A percentile compares a stretch with the other conserved stretches of the same genome.
These are phyloP conservation scores for Trichoderma sp. DNA, from an alignment of 2,329 filamentous ascomycete species.

Conservation along the genomic window DNA sequence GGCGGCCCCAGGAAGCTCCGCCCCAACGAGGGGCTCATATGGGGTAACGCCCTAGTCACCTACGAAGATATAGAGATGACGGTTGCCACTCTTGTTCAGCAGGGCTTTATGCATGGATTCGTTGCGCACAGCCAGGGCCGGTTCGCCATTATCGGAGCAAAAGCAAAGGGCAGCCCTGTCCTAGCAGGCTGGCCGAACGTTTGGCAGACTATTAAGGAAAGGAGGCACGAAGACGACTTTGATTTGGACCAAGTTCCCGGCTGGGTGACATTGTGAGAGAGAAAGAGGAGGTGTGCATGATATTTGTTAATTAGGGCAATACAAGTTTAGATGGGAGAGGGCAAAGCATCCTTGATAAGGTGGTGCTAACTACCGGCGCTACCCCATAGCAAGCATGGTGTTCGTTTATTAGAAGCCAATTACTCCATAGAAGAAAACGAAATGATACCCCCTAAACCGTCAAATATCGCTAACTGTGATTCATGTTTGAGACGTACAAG, in stretches of 20 bases:
- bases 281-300: neutral
- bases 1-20: slow-evolving; percentile 50
- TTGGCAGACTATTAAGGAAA: slow-evolving; percentile 66
- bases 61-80: slow-evolving; percentile 73
- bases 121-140: slow-evolving; percentile 74
- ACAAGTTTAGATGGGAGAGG: neutral
- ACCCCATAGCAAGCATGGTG: neutral
- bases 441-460: slow-evolving; percentile 6
- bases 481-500: neutral
- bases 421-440: slow-evolving; percentile 10
- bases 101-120: slow-evolving; percentile 81
- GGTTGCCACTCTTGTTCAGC: slow-evolving; percentile 73
- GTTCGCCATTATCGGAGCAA: slow-evolving; percentile 81
- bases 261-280: slow-evolving; percentile 60
- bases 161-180: slow-evolving; percentile 63
- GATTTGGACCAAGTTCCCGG: slow-evolving; percentile 71
- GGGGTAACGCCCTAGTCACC: slow-evolving; percentile 62
- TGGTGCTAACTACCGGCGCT: neutral
- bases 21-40: slow-evolving; percentile 62
- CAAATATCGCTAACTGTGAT: slow-evolving; percentile 14
- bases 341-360: neutral
- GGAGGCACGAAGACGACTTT: slow-evolving; percentile 58
- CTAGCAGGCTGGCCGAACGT: slow-evolving; percentile 75
- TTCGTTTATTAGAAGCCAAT: slow-evolving; percentile 12
- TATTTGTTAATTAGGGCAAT: slow-evolving; percentile 4